Percentiles rank a stretch among this genome's conserved stretches.
Conservation (phyloP, 257 asterid genomes). For the Petunia secreta region DNA sequence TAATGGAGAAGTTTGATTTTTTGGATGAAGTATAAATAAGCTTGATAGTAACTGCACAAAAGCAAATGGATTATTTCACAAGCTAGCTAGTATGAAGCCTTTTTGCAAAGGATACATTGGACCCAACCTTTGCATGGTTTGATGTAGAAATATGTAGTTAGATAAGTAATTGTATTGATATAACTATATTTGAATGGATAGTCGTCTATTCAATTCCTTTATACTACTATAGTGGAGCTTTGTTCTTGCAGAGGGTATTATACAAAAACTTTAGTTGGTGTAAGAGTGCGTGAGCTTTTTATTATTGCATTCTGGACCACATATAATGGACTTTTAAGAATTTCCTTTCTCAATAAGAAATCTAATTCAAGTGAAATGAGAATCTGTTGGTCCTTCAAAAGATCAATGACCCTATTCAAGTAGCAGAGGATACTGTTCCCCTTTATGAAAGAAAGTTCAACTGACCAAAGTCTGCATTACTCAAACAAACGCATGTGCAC, state of each 20-base stretch:
- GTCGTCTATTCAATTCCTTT: background rate
- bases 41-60: background rate
- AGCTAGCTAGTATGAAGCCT: background rate
- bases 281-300: background rate
- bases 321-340: background rate
- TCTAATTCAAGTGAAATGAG: background rate
- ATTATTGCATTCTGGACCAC: slow-evolving; percentile 15
- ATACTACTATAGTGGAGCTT: background rate
- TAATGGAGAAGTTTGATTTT: background rate
- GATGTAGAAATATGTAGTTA: background rate
- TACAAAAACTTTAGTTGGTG: background rate
- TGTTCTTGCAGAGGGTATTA: background rate
- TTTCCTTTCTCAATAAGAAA: slow-evolving; percentile 13
- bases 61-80: background rate
- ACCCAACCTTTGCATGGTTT: background rate
- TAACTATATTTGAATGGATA: too few relatives aligned
- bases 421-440: background rate
- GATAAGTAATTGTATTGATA: background rate
- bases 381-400: background rate
- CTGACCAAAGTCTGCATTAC: background rate
- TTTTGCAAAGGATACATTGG: background rate
- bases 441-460: slow-evolving; percentile 8
- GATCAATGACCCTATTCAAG: background rate
- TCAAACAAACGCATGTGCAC: background rate
- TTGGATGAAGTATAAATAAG: background rate